Conservation (phyloP, 2,329 filamentous ascomycete genomes). For the Lachnellula suecica region DNA sequence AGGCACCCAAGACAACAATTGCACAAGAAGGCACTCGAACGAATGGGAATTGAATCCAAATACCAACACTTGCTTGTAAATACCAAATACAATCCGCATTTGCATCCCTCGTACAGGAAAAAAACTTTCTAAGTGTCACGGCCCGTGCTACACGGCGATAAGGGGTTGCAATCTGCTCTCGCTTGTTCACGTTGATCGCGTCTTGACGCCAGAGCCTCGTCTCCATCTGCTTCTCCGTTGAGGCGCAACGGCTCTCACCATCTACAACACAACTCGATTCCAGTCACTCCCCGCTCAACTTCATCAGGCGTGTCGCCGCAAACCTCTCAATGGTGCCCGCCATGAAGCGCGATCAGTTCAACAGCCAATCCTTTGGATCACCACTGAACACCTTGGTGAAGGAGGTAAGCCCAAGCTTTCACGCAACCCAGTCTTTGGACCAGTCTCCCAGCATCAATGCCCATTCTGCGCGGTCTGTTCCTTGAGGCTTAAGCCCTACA, state of each 20-base stretch:
- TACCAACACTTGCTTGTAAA: no score
- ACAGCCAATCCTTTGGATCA: constrained; percentile 65
- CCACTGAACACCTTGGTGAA: constrained; percentile 65
- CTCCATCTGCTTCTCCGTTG: neutral
- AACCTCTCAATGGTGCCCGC: constrained; percentile 10
- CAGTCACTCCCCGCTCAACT: neutral
- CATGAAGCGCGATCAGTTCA: constrained; percentile 51
- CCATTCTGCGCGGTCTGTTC: neutral
- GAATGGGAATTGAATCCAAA: neutral
- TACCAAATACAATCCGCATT: no score
- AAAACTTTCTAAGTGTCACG: neutral
- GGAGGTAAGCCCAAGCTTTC: constrained; percentile 51
- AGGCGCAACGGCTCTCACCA: constrained; percentile 2
- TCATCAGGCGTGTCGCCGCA: constrained; percentile 1
- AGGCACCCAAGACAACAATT: no score
- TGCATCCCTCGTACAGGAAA: neutral
- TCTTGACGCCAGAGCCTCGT: neutral
- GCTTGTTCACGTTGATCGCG: neutral
- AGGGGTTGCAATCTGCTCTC: neutral
- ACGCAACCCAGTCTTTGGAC: constrained; percentile 11
- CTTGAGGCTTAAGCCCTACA: neutral
- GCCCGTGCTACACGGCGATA: neutral
- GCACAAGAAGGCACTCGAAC: neutral
- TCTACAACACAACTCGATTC: neutral
- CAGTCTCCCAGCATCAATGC: neutral